These are phyloP conservation scores for Liquidambar formosana DNA, from an alignment of 164 flowering plant species.

Conservation along the genomic window DNA sequence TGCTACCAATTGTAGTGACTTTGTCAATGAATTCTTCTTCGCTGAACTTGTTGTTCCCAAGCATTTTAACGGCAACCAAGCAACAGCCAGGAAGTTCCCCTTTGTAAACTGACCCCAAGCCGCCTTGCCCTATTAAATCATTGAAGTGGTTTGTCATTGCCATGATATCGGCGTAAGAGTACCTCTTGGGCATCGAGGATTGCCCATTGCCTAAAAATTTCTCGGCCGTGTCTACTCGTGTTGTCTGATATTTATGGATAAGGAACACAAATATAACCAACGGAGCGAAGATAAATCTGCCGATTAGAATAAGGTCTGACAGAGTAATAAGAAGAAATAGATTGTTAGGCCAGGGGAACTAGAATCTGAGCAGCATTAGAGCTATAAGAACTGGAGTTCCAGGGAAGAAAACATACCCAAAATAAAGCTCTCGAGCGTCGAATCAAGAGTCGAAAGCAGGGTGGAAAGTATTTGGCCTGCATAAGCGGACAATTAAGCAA, in stretches of 20 bases:
- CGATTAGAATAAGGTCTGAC: background rate
- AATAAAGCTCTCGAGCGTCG: background rate
- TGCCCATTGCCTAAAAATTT: background rate
- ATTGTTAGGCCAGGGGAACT: background rate
- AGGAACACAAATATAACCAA: slow-evolving; percentile 13
- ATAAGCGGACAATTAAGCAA: background rate
- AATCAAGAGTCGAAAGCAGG: background rate
- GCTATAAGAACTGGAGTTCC: background rate
- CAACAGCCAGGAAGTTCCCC: background rate
- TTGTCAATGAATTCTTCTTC: slow-evolving; percentile 3
- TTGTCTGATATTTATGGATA: slow-evolving; percentile 3
- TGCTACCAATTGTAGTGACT: background rate
- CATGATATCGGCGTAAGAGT: slow-evolving; percentile 11
- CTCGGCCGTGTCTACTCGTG: background rate
- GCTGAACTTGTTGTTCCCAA: background rate
- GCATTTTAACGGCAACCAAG: slow-evolving; percentile 6
- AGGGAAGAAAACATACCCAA: background rate
- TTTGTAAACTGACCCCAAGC: slow-evolving; percentile 5
- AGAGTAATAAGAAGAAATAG: background rate
- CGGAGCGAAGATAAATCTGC: slow-evolving; percentile 6
- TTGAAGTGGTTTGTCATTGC: slow-evolving; percentile 3
- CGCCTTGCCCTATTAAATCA: slow-evolving; percentile 8
- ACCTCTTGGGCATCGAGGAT: background rate
- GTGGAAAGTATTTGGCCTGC: background rate
- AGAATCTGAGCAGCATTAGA: background rate